These are phyloP conservation scores for Lactifluus pinguis DNA, from an alignment of 768 basidiomycete species.

Conservation along the genomic window DNA sequence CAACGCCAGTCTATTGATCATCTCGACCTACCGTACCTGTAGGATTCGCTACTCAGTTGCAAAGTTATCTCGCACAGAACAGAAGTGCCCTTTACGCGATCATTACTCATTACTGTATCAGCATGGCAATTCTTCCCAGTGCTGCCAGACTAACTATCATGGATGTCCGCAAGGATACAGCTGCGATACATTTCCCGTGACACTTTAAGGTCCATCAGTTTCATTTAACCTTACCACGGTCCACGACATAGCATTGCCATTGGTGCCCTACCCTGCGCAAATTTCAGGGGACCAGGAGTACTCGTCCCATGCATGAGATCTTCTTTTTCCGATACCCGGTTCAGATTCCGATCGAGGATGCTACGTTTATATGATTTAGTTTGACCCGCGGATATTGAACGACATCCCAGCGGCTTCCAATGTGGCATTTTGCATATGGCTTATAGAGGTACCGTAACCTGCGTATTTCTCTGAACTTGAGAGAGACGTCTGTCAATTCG, in stretches of 20 bases:
- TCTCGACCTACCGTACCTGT: neutral
- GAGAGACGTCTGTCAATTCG: neutral
- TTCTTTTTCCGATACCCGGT: neutral
- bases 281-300: neutral
- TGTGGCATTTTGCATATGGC: neutral
- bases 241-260: neutral
- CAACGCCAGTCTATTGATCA: neutral
- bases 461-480: neutral
- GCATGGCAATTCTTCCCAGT: neutral
- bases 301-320: neutral
- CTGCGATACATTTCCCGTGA: neutral
- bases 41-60: neutral
- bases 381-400: slow-evolving; percentile 1
- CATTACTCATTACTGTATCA: neutral
- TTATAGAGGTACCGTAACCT: neutral
- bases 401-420: slow-evolving; percentile 1
- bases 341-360: neutral
- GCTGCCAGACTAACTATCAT: neutral
- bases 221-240: neutral
- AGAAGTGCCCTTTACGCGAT: neutral
- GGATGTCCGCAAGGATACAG: neutral
- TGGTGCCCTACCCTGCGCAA: neutral
- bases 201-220: neutral
- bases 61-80: neutral
- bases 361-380: neutral